Evolutionary conservation across 345 rosid species (phyloP), one percentile per base, ranked within the genome.

Genomic region (Abelmoschus esculentus): DNA sequence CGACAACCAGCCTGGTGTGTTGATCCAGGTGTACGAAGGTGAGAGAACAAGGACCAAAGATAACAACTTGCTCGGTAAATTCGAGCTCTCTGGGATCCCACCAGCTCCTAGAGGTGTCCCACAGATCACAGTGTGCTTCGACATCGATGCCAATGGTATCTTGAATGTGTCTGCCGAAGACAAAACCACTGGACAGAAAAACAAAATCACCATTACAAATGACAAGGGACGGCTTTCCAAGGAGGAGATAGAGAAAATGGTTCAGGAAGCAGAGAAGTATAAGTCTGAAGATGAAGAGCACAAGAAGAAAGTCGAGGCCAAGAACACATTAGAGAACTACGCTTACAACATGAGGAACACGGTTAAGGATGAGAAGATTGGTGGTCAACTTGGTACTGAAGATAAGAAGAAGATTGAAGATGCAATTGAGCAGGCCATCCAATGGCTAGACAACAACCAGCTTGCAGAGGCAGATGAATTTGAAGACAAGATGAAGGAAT

Each of bases 61-160:
- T 71, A 89, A 89, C 84, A 87, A 89, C 80, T 86, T 89, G 76
- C 83, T 89, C 1, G 96, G 96, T 3, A 87, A 89, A 64, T 89
- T 89, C 0, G 96, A 89, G 83, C 89, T 89, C 14, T 87, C 92
- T 0, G 87, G 96, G 3, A 89, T 89, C 60, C 92, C 96, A 2
- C 96, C 89, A 0, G 89, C 96, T 22, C 96, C 96, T 0, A 87
- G 96, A 71, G 96, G 92, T 70, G 89, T 89, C 3, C 96, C 96
- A 0, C 91, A 86, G 67, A 86, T 86, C 76, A 86, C 91, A 1
- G 96, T 89, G 28, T 89, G 96, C 81, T 89, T 87, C 2, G 92
- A 89, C 72, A 89, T 89, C 15, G 92, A 89, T 28, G 90, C 96
- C 26, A 87, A 89, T 7, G 90, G 92, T 70, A 89, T 89, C 72